A percentile compares a stretch with the other conserved stretches of the same genome.
Evolutionary conservation across 2,329 filamentous ascomycete species (phyloP).

Genomic region (Neoascochyta sp.): DNA sequence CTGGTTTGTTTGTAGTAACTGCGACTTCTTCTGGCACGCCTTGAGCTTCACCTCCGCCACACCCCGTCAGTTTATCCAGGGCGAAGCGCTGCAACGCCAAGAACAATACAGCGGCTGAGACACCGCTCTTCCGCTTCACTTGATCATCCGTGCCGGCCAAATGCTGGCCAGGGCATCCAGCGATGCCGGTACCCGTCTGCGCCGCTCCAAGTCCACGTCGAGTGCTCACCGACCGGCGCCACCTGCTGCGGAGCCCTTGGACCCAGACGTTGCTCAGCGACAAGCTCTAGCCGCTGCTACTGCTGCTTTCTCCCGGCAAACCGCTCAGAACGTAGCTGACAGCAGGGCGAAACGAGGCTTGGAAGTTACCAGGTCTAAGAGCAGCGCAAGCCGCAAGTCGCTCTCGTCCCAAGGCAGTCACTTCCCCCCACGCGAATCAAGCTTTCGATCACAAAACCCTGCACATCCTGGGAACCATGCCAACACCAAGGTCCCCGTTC

Average conservation of each 20-base stretch:
- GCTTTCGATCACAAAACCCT: constrained; percentile 24
- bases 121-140: too few relatives aligned
- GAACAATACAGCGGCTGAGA: too few relatives aligned
- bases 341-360: constrained; percentile 13
- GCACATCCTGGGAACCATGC: too few relatives aligned
- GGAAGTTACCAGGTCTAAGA: constrained; percentile 28
- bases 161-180: constrained; percentile 38
- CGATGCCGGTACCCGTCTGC: constrained; percentile 37
- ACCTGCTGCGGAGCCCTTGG: constrained; percentile 15
- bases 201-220: constrained; percentile 37
- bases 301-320: constrained; percentile 34
- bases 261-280: constrained; percentile 29
- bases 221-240: constrained; percentile 25
- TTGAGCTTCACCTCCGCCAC: too few relatives aligned
- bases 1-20: too few relatives aligned
- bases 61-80: too few relatives aligned
- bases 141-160: constrained; percentile 1
- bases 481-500: too few relatives aligned
- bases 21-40: too few relatives aligned
- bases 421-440: constrained; percentile 34
- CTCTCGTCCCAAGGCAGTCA: constrained; percentile 34
- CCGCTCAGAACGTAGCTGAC: constrained; percentile 17
- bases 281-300: constrained; percentile 40
- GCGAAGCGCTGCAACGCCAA: too few relatives aligned
- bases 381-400: constrained; percentile 34